A percentile compares a stretch with the other conserved stretches of the same genome.
These are phyloP conservation scores for Fusarium palustre DNA, from an alignment of 2,329 filamentous ascomycete species.

Conservation along the genomic window DNA sequence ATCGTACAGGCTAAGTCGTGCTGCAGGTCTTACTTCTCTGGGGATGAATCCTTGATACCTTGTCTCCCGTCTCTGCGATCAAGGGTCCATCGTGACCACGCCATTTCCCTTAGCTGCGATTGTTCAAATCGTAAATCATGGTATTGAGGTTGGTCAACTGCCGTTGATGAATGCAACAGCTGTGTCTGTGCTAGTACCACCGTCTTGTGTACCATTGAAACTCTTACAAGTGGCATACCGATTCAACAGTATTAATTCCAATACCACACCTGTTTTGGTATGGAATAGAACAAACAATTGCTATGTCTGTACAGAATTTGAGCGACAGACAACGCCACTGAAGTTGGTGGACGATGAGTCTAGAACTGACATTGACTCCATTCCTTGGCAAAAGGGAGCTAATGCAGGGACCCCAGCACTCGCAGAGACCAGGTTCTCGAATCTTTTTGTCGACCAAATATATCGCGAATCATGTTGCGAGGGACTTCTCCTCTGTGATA, in stretches of 20 bases:
- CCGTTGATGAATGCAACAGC: neutral
- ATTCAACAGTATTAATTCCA: slow-evolving; percentile 4
- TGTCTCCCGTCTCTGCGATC: neutral
- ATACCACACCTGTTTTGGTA: slow-evolving; percentile 3
- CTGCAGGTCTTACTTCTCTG: neutral
- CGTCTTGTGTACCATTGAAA: neutral
- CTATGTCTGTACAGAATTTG: neutral
- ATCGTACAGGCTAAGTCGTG: neutral
- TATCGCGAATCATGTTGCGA: slow-evolving; percentile 8
- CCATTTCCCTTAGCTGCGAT: neutral
- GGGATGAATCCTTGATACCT: neutral
- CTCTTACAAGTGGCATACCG: slow-evolving; percentile 11
- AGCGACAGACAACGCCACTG: slow-evolving; percentile 22
- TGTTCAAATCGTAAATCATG: neutral
- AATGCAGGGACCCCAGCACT: slow-evolving; percentile 35
- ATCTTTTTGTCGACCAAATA: slow-evolving; percentile 20
- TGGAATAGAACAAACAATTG: slow-evolving; percentile 3
- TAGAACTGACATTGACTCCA: slow-evolving; percentile 20
- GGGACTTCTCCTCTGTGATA: slow-evolving; percentile 16
- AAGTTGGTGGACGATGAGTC: slow-evolving; percentile 22
- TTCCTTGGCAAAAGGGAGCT: slow-evolving; percentile 29
- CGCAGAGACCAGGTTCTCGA: slow-evolving; percentile 32
- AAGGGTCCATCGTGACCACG: slow-evolving; percentile 9
- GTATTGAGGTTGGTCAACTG: slow-evolving; percentile 1
- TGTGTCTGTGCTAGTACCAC: neutral